Base-by-base conservation (phyloP, 495 filamentous ascomycete genomes). In the Chlorociboria aeruginascens region DNA sequence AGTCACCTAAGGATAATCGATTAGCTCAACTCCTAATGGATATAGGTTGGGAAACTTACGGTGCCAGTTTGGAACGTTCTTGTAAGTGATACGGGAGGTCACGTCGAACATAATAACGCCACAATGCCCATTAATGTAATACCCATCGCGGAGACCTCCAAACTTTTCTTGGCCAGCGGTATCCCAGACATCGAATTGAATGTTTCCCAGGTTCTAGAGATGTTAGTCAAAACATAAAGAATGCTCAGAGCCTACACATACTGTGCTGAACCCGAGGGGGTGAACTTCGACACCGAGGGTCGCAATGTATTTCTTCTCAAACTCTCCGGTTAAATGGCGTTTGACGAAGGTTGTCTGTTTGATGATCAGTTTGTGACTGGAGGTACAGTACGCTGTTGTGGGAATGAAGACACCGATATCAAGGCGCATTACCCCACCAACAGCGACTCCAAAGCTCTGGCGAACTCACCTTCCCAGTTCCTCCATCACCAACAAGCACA, bases 101-200 rank as follows among this genome's bases (percentile, higher is more conserved):
- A 99, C 93, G 68, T 99, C 93, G 72, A 99, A 99, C 93, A 99
- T 99, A 82, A 99, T 97, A 77, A 99, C 94, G 73, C 93, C 93
- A 67, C 92, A 96, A 73, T 97, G 92, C 56, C 93, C 93, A 78
- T 96, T 97, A 81, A 99, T 99, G 72, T 99, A 99, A 79, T 99
- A 99, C 52, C 93, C 93, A 74, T 99, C 93, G 71, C 93, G 82
- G 60, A 99, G 86, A 76, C 93, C 93, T 74, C 93, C 93, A 58
- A 99, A 99, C 80, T 99, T 99, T 79, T 99, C 93, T 70, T 99
- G 93, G 57, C 93, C 93, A 58, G 93, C 93, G 54, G 93, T 99
- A 66, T 99, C 93, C 93, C 93, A 99, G 51, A 97, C 93, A 68
- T 99, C 93, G 74, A 99, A 99, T 74, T 95, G 88, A 62, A 99